Base-by-base conservation (phyloP, 768 basidiomycete genomes). In the Naganishia randhawae region DNA sequence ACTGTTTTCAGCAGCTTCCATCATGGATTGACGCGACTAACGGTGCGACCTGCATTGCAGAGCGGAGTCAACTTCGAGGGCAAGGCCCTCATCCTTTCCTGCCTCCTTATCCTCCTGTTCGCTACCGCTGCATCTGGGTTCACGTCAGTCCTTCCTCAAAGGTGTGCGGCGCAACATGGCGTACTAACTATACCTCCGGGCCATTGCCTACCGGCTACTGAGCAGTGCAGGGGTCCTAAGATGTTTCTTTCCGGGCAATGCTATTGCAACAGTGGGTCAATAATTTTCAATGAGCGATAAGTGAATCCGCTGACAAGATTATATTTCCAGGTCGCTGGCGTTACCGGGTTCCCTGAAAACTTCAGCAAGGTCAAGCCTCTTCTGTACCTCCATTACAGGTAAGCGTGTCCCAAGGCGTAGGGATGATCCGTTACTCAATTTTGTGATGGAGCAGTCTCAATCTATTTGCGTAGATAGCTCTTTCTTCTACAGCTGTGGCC, bases 291-390 rank as follows among this genome's bases (percentile, higher is more conserved):
- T 52, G 25, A 13, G 13, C 29, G n/a, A 25, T 31, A 10, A 5
- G 50, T 51, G 4, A 19, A 9, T 13, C 22, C 53, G 19, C 54
- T n/a, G 16, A 7, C 54, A 22, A 16, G 7, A 8, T 16, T 3
- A 3, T 19, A 4, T 6, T 19, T 42, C 3, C 39, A 61, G 57
- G 22, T 41, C 22, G n/a, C 19, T 14, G 57, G 57, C 39, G 13
- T 41, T 4, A 39, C 39, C 7, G 39, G 35, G 9, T 39, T 61
- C 11, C 57, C 57, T 19, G 19, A 35, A 13, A 29, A 22, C 37
- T 61, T 61, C 39, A 27, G 39, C 6, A 39, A 35, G n/a, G 57
- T 61, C 57, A 61, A 61, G 37, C 57, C 57, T 2, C 22, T 61
- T 19, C 57, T 61, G 8, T 61, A 61, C 39, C 5, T 29, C 13